Conservation (phyloP, 2,329 filamentous ascomycete species). For the Colletotrichum euphorbiae region DNA sequence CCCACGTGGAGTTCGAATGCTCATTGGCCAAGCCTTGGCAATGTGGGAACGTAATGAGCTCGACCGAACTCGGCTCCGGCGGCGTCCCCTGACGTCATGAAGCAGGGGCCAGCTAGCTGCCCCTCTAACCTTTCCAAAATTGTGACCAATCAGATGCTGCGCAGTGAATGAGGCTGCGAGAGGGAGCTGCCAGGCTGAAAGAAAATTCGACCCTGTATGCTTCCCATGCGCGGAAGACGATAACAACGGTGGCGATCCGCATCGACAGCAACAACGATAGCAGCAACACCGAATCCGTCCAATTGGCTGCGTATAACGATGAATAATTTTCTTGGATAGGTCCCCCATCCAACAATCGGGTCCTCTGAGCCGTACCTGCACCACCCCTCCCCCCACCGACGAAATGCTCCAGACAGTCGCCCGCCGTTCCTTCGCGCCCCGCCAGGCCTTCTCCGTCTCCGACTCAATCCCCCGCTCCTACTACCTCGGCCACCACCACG, state of each 20-base stretch:
- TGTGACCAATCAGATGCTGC: constrained; percentile 15
- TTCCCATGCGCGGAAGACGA: background rate
- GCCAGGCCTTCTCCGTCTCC: constrained; percentile 77
- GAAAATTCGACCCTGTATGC: background rate
- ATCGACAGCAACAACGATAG: no score
- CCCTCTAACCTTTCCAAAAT: constrained; percentile 12
- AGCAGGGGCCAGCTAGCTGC: constrained; percentile 1
- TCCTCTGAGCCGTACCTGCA: background rate
- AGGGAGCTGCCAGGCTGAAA: constrained; percentile 28
- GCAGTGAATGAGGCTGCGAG: constrained; percentile 24
- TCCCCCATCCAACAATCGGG: constrained; percentile 13
- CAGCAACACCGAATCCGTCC: background rate
- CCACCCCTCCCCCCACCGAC: background rate
- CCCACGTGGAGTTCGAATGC: constrained; percentile 22
- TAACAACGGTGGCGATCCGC: background rate
- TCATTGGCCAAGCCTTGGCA: constrained; percentile 34
- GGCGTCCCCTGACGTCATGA: constrained; percentile 21
- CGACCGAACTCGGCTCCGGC: background rate
- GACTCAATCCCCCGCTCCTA: constrained; percentile 86
- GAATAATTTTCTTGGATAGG: constrained; percentile 6
- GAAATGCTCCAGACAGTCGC: constrained; percentile 40
- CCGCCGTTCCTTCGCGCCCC: constrained; percentile 73
- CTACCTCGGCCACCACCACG: constrained; percentile 91
- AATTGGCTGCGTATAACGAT: constrained; percentile 1
- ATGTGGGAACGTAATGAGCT: background rate